Percentiles rank a stretch among this genome's conserved stretches.
These are phyloP conservation scores for Pharus latifolius DNA, from an alignment of 176 grass and related monocot species.

Conservation along the genomic window DNA sequence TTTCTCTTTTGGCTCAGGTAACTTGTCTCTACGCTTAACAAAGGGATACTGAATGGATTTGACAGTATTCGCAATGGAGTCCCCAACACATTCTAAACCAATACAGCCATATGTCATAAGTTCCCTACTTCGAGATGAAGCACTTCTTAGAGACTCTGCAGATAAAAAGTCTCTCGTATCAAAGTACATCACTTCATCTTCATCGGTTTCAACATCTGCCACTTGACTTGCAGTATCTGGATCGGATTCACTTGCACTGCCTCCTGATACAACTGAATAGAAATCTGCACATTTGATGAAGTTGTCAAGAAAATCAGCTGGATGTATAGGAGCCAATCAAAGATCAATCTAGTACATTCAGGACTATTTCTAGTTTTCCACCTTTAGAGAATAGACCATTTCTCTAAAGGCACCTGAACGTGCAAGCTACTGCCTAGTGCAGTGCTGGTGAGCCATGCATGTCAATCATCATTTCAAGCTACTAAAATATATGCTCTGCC, in stretches of 20 bases:
- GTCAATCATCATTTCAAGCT: background rate
- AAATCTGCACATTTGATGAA: slow-evolving; percentile 55
- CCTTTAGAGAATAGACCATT: background rate
- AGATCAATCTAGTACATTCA: background rate
- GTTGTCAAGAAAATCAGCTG: background rate
- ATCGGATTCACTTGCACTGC: slow-evolving; percentile 78
- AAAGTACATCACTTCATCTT: slow-evolving; percentile 75
- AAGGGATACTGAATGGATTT: slow-evolving; percentile 47
- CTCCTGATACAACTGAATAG: slow-evolving; percentile 92
- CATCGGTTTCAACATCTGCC: slow-evolving; percentile 70
- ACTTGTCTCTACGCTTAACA: slow-evolving; percentile 61
- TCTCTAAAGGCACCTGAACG: background rate
- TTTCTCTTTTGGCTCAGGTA: slow-evolving; percentile 91
- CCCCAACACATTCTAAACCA: slow-evolving; percentile 33
- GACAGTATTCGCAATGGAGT: slow-evolving; percentile 16
- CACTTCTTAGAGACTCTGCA: slow-evolving; percentile 63
- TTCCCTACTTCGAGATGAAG: slow-evolving; percentile 70
- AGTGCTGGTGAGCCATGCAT: background rate
- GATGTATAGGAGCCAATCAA: background rate
- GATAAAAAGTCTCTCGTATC: slow-evolving; percentile 86
- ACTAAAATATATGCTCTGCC: background rate
- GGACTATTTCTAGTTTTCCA: background rate
- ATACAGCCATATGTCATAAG: slow-evolving; percentile 33
- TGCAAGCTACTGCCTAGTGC: background rate
- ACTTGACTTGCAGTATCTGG: slow-evolving; percentile 80